Conservation (phyloP, 148 eudicot genomes). For the Cornus kousa region DNA sequence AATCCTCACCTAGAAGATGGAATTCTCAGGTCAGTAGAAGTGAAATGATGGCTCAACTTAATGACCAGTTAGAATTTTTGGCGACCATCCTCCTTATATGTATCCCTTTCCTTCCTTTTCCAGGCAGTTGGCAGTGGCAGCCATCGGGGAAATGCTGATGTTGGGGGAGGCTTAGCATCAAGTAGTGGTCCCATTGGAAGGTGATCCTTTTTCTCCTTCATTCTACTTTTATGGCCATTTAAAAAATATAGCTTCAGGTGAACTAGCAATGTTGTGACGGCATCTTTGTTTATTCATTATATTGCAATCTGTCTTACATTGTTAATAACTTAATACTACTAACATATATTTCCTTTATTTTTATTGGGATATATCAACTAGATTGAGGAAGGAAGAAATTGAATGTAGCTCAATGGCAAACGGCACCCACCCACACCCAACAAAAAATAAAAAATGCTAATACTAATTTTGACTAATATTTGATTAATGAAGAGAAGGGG, state of each 20-base stretch:
- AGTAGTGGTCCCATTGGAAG: constrained; percentile 27
- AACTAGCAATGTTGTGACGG: neutral
- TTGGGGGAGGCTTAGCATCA: constrained; percentile 19
- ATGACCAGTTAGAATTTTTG: neutral
- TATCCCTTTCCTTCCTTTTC: neutral
- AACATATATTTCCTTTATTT: neutral
- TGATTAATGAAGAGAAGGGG: neutral
- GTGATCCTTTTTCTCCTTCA: constrained; percentile 18
- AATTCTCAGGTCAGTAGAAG: constrained; percentile 32
- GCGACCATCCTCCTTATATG: neutral
- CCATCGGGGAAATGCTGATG: constrained; percentile 34
- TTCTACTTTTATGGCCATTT: constrained; percentile 3
- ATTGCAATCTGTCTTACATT: too few relatives aligned
- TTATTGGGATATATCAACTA: too few relatives aligned
- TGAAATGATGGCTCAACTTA: neutral
- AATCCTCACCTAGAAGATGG: constrained; percentile 46
- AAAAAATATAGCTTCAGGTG: neutral
- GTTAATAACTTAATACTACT: neutral
- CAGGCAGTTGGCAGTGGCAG: constrained; percentile 42
- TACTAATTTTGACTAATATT: too few relatives aligned
- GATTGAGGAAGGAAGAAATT: neutral
- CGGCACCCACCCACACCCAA: too few relatives aligned
- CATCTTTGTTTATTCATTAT: too few relatives aligned
- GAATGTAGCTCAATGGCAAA: neutral
- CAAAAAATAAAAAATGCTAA: too few relatives aligned